Evolutionary conservation across 805 yeast species (phyloP), one percentile per base, ranked within the genome.

Genomic region (Wickerhamomyces sydowiorum): DNA sequence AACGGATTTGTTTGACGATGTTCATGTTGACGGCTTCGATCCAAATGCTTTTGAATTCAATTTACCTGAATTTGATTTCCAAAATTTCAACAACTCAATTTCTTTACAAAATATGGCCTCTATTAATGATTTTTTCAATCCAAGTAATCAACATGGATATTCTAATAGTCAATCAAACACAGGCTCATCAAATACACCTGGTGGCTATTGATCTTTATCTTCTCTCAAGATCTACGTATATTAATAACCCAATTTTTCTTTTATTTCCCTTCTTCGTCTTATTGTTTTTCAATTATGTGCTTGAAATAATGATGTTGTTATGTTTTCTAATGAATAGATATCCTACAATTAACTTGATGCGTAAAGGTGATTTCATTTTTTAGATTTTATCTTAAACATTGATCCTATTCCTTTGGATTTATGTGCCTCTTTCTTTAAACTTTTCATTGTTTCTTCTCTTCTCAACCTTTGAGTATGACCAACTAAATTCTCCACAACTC

Each of bases 381-480:
- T 38, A 4, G 27, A 34, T 13, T 42, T 42, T 15, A 14, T 35
- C 15, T 42, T 42, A n/a, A 42, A 35, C n/a, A 38, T 30, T 5
- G 33, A 18, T n/a, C 38, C 40, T 17, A 41, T 39, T 36, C 47
- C 35, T 36, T 43, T 50, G 37, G 52, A 49, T 31, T 42, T 49
- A 10, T 52, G 47, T 25, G 50, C 47, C 37, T 61, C 62, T 46
- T 61, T 63, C 49, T 64, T 65, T 39, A 65, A 52, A 38, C 54
- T 53, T 36, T 56, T 50, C 33, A 67, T 62, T 14, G 66, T 60
- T 49, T 69, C 73, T 43, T 65, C 68, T 42, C 91, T 69, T 51
- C 85, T 75, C 39, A 84, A 53, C 52, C 86, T 77, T 60, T 93
- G 96, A 7, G 96, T 85, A 58, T 90, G 89, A 7, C 96, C 97